Percentiles rank a stretch among this genome's conserved stretches.
These are phyloP conservation scores for Debaryomycetaceae sp. DNA, from an alignment of 1,139 yeast genomes.

Conservation along the genomic window DNA sequence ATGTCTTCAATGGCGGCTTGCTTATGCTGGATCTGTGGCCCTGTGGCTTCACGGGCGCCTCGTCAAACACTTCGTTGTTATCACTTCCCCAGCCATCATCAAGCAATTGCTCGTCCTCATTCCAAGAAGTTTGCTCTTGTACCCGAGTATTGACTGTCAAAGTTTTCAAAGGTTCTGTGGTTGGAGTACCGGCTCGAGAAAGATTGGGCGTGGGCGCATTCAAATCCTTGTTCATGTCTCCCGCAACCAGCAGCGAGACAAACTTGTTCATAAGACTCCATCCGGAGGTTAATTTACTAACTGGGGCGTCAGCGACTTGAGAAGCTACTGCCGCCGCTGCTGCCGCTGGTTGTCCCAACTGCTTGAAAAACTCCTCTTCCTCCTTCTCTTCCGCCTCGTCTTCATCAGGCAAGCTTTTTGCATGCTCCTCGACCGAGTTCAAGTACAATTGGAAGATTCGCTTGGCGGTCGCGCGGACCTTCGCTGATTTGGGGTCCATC, in stretches of 20 bases:
- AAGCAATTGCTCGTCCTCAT: slow-evolving; percentile 8
- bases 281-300: slow-evolving; percentile 12
- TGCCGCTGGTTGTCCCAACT: slow-evolving; percentile 1
- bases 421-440: slow-evolving; percentile 52
- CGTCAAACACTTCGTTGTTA: slow-evolving; percentile 8
- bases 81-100: slow-evolving; percentile 23
- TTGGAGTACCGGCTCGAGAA: slow-evolving; percentile 17
- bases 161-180: slow-evolving; percentile 6
- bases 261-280: slow-evolving; percentile 32
- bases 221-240: slow-evolving; percentile 26
- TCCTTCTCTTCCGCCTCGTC: slow-evolving; percentile 28
- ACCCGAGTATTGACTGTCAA: background rate
- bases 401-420: slow-evolving; percentile 40
- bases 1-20: slow-evolving; percentile 2
- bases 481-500: slow-evolving; percentile 56
- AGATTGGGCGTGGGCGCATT: slow-evolving; percentile 34
- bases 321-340: slow-evolving; percentile 4
- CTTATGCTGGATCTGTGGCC: slow-evolving; percentile 3
- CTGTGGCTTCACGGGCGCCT: slow-evolving; percentile 1
- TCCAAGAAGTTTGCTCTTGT: background rate
- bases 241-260: slow-evolving; percentile 20
- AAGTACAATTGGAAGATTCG: slow-evolving; percentile 55
- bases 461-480: slow-evolving; percentile 65
- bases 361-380: slow-evolving; percentile 19
- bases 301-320: too few species aligned